Evolutionary conservation across 495 filamentous ascomycete species (phyloP), one percentile per base, ranked within the genome.

Genomic region (Daldinia caldariorum): DNA sequence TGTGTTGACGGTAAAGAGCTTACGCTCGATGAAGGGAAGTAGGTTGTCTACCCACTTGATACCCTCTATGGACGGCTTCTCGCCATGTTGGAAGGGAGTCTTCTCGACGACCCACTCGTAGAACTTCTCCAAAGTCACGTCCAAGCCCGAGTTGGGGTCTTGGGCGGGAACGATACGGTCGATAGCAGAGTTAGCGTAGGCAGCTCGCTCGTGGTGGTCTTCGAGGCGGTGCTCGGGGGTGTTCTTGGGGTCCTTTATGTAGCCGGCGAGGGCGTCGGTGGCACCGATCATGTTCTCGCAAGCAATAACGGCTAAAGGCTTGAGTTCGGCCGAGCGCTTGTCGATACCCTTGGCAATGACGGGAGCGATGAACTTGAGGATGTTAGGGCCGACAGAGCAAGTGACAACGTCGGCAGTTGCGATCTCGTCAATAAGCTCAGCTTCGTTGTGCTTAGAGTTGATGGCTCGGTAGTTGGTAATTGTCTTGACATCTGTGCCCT

Each of bases 1-100:
- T 26, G 95, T 98, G 87, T 99, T 99, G 85, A 99, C 95, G 16
- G 95, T 99, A 86, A 92, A 99, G 66, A 99, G 89, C 84, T 99
- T 99, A 80, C 95, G 94, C 88, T 99, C 94, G 75, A 98, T 97
- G 85, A 93, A 99, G 58, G 95, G 95, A 76, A 88, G 85, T 26
- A 99, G 87, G 83, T 97, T 87, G 70, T 92, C 89, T 50, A 97
- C 96, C 88, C 91, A 96, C 78, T 94, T 89, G 77, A 99, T 89
- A 55, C 94, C 95, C 59, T 94, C 79, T 78, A 99, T 92, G 38
- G 89, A 80, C 2, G 92, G 93, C 5, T 58, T 67, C 32, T 83
- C 83, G 37, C 80, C 77, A 43, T 85, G 82, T 60, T 87, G 82
- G 82, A 97, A 97, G 0, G 93, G 94, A 2, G 87, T 89, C 74